Conservation (phyloP, 345 rosid genomes). For the Heritiera littoralis region DNA sequence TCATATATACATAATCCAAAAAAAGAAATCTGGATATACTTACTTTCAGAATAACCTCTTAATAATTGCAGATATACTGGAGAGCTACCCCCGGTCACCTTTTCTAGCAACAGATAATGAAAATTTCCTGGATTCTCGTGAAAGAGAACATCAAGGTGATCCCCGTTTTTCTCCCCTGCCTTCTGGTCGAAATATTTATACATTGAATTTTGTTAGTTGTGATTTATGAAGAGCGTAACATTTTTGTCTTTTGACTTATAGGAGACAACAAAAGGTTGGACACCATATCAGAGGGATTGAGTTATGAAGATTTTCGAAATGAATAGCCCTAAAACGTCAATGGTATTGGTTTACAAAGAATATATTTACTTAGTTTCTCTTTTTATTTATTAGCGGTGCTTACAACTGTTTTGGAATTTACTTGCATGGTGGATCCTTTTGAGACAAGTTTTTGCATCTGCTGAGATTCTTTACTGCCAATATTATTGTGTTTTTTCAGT, state of each 20-base stretch:
- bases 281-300: conserved; percentile 85
- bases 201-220: neutral
- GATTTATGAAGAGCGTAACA: conserved; percentile 8
- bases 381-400: neutral
- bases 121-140: conserved; percentile 58
- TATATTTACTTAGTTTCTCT: neutral
- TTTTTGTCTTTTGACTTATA: conserved; percentile 36
- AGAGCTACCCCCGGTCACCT: conserved; percentile 82
- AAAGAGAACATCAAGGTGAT: conserved; percentile 67
- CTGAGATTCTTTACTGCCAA: neutral
- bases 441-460: neutral
- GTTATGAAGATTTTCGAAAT: conserved; percentile 74
- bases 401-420: neutral
- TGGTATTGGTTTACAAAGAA: conserved; percentile 23
- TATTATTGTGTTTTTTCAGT: neutral
- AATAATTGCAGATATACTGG: conserved; percentile 68
- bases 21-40: neutral
- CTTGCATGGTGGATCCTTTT: neutral
- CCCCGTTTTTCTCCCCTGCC: neutral
- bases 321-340: conserved; percentile 38
- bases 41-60: neutral
- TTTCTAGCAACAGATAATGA: conserved; percentile 57
- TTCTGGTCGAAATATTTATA: neutral
- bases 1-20: neutral
- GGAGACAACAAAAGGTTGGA: conserved; percentile 80